Base-by-base conservation (phyloP, 148 eudicot species). In the Euryodendron excelsum region DNA sequence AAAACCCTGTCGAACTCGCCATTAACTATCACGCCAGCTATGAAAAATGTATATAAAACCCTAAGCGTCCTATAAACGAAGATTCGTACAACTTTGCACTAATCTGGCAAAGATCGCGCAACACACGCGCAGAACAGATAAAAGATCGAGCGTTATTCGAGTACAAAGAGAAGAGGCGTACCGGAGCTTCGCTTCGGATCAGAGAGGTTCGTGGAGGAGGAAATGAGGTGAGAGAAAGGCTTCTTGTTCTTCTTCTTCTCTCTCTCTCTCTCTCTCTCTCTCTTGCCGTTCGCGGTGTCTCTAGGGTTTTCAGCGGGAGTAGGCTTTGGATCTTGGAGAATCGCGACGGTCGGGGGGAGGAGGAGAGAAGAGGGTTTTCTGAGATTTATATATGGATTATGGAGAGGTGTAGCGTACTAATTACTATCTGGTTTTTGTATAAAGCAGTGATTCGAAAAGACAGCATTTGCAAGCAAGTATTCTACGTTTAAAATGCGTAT, bases 271-370 rank as follows among this genome's bases (percentile, higher is more conserved):
- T 36, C 27, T 75, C 68, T 44, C 59, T 61, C 58, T 45, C n/a
- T n/a, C n/a, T n/a, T 47, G 13, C 3, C 3, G 69, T 14, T 76
- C 36, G 44, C 58, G 56, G 27, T 56, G 75, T 50, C 72, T 77
- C 65, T 62, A 60, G 71, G 50, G 65, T 50, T 47, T 30, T n/a
- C 69, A 75, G 76, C 70, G 81, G 70, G 23, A 77, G 47, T 14
- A 33, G 30, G 75, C 13, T 47, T 53, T 27, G 31, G 72, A 31
- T 77, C 79, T 77, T 61, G 74, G 73, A 69, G 69, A 69, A 58
- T 76, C 30, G 74, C 31, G 69, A 39, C n/a, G n/a, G n/a, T 34
- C 31, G 62, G 69, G n/a, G n/a, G 69, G 28, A 39, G 30, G 56
- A 52, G 58, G 20, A 67, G 37, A 37, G 47, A 31, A 50, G 4